A percentile compares a stretch with the other conserved stretches of the same genome.
phyloP scores from a whole-genome alignment of 2,329 filamentous ascomycete species.

The Tetracladium maxilliforme region DNA sequence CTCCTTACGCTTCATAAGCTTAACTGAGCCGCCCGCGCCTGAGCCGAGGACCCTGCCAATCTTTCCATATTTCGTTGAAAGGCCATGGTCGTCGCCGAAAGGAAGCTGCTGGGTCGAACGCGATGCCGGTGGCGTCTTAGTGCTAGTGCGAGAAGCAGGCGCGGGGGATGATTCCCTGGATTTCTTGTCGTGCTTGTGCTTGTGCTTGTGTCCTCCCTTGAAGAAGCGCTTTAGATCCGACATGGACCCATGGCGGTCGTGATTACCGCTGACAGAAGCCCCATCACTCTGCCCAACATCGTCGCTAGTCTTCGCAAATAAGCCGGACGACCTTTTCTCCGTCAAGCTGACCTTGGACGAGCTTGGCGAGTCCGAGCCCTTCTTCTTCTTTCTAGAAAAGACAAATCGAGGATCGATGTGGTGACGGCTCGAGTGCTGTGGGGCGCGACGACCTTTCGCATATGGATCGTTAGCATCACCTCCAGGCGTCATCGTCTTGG shows the following conservation, averaged over 20 bases:
- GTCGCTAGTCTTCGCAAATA: conserved; percentile 16
- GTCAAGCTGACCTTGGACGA: conserved; percentile 35
- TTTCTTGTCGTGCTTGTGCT: conserved; percentile 47
- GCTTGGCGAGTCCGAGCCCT: conserved; percentile 45
- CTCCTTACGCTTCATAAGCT: conserved; percentile 83
- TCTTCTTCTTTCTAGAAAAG: conserved; percentile 51
- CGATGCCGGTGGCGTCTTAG: conserved; percentile 29
- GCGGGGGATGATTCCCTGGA: conserved; percentile 51
- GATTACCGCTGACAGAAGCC: conserved; percentile 23
- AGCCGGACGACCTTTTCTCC: conserved; percentile 35
- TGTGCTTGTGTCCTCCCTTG: conserved; percentile 57
- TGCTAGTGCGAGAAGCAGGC: conserved; percentile 29
- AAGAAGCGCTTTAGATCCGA: conserved; percentile 95
- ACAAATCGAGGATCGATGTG: conserved; percentile 71
- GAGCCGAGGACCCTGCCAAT: conserved; percentile 88
- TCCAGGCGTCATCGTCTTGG: conserved; percentile 62
- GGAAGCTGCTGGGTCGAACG: conserved; percentile 52
- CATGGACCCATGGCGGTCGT: conserved; percentile 65
- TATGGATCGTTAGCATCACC: conserved; percentile 79
- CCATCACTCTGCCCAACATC: conserved; percentile 26
- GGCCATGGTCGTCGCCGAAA: conserved; percentile 85
- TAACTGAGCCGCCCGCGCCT: conserved; percentile 85
- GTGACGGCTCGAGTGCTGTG: conserved; percentile 48
- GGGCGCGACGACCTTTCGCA: conserved; percentile 63
- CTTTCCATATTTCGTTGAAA: conserved; percentile 88